phyloP scores from a whole-genome alignment of 441 rosid species.

The Pelargonium cotyledonis region DNA sequence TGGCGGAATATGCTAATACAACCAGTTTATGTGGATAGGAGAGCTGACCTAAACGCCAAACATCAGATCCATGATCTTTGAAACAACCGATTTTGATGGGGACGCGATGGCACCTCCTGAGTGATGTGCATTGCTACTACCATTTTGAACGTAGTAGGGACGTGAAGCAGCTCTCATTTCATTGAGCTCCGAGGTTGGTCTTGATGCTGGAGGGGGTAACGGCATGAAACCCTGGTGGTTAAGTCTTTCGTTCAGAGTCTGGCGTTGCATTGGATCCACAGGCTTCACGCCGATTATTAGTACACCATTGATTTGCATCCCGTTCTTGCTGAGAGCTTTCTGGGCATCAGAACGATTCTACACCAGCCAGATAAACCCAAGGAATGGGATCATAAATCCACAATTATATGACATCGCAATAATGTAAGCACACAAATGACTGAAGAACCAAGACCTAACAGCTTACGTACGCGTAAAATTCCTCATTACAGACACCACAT shows the following conservation, averaged over 20 bases:
- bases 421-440: not conserved
- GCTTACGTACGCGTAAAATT: no score
- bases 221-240: constrained; percentile 83
- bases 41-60: constrained; percentile 46
- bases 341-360: constrained; percentile 86
- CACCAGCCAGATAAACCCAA: constrained; percentile 18
- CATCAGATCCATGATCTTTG: constrained; percentile 79
- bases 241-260: constrained; percentile 61
- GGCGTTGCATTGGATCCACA: constrained; percentile 71
- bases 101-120: constrained; percentile 65
- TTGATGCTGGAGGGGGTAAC: constrained; percentile 44
- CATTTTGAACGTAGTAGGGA: constrained; percentile 58
- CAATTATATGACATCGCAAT: no score
- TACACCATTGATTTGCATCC: constrained; percentile 72
- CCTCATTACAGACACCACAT: not conserved
- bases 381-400: no score
- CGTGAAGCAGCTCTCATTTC: constrained; percentile 38
- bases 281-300: constrained; percentile 83
- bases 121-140: constrained; percentile 46
- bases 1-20: no score
- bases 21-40: not conserved
- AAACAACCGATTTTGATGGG: constrained; percentile 71
- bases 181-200: constrained; percentile 39
- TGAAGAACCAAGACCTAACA: not conserved
- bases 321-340: constrained; percentile 79